Evolutionary conservation across 306 rosid species (phyloP), one percentile per base, ranked within the genome.

Genomic region (Chamaecrista fasciculata): DNA sequence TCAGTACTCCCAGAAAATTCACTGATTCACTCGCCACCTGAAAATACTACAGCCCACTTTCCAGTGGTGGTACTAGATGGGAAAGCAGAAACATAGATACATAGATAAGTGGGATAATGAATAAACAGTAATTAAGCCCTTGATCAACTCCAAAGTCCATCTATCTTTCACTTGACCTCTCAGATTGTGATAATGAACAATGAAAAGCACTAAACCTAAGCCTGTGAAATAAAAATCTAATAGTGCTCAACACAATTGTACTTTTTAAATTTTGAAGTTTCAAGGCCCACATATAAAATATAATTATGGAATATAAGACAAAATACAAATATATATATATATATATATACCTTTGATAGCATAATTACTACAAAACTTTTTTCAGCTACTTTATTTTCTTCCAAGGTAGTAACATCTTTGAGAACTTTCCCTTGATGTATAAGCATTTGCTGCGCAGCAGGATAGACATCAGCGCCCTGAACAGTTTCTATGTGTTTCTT

Each of bases 401-500:
- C 91, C 86, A 94, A 82, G 19, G 94, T 88, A 43, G 96, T 82
- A 56, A 36, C 74, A 67, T 94, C 97, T 74, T 90, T 90, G 9
- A 90, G 96, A 71, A 90, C 98, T 70, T 94, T 90, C 47, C 97
- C 97, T 73, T 94, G 97, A 72, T 90, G 84, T 43, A 94, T 94
- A 29, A 94, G 98, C 96, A 94, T 94, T 83, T 90, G 96, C 72
- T 86, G 97, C 0, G 86, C 47, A 34, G 98, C 91, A 72, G 98
- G 98, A 72, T 94, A 94, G 65, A 82, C 85, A 69, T 81, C 89
- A 37, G 73, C 76, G 67, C 97, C 97, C 76, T 88, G 97, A 34
- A 75, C 77, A 71, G 86, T 78, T 79, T 94, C 97, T 61, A 94
- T 85, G 34, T 62, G 77, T 72, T 83, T 88, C 86, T 94, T 94